Conservation (phyloP, 2,329 filamentous ascomycete genomes). For the Paraconiothyrium sp. region DNA sequence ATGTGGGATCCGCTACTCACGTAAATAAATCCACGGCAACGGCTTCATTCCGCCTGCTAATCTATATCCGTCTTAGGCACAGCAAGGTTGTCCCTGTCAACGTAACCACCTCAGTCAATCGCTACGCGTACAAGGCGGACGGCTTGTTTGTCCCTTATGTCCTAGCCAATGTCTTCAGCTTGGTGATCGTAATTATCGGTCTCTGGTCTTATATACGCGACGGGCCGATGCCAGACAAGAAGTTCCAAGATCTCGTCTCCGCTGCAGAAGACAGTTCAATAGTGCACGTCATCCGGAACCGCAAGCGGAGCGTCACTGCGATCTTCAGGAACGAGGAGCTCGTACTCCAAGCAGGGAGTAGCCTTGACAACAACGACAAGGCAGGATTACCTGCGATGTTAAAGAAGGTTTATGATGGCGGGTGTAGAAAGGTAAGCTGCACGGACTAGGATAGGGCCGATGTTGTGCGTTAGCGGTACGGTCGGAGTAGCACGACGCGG, state of each 20-base stretch:
- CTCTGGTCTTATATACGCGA: slow-evolving; percentile 21
- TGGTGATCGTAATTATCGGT: slow-evolving; percentile 18
- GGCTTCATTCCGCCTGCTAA: neutral
- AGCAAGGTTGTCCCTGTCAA: neutral
- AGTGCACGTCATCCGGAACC: slow-evolving; percentile 13
- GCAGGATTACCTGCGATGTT: neutral
- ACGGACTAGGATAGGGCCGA: slow-evolving; percentile 3
- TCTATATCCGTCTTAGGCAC: neutral
- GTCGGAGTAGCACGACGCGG: slow-evolving; percentile 8
- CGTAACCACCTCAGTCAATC: slow-evolving; percentile 14
- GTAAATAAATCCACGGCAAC: slow-evolving; percentile 14
- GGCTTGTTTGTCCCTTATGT: slow-evolving; percentile 22
- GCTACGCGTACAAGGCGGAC: slow-evolving; percentile 21
- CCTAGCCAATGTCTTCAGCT: slow-evolving; percentile 20
- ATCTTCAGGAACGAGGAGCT: slow-evolving; percentile 14
- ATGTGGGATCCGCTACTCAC: slow-evolving; percentile 24
- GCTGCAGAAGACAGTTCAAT: slow-evolving; percentile 20
- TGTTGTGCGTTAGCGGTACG: slow-evolving; percentile 2
- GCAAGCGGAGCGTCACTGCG: slow-evolving; percentile 20
- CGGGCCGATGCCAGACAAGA: slow-evolving; percentile 23
- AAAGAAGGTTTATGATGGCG: neutral
- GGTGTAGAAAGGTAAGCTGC: slow-evolving; percentile 1
- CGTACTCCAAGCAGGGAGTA: slow-evolving; percentile 4
- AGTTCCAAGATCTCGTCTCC: slow-evolving; percentile 25
- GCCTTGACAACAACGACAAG: neutral